phyloP scores from a whole-genome alignment of 176 grass and related monocot genomes.

The Dactylis glomerata region DNA sequence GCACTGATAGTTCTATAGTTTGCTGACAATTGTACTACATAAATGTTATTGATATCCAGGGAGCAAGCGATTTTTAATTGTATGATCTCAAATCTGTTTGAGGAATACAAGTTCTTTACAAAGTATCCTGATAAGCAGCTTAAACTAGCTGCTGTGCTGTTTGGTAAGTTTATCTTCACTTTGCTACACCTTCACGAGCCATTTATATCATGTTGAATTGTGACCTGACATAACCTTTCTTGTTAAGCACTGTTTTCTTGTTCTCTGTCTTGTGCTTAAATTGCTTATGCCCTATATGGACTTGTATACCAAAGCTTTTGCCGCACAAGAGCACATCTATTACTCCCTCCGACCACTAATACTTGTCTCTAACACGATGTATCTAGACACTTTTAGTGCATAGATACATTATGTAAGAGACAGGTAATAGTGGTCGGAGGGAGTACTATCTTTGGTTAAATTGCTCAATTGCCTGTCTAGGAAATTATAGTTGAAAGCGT shows the following conservation, averaged over 20 bases:
- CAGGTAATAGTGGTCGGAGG: too few species aligned
- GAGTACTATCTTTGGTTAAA: background rate
- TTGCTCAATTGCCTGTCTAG: background rate
- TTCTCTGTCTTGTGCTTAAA: conserved; percentile 3
- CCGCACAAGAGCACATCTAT: background rate
- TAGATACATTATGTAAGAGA: too few species aligned
- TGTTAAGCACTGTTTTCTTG: background rate
- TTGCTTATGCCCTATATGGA: background rate
- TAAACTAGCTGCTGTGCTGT: conserved; percentile 66
- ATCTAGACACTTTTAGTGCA: too few species aligned
- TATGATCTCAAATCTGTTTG: conserved; percentile 83
- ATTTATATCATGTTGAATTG: background rate
- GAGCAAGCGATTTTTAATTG: conserved; percentile 56
- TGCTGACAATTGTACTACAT: conserved; percentile 4
- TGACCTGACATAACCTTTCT: background rate
- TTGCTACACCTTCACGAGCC: background rate
- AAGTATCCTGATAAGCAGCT: conserved; percentile 82
- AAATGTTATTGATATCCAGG: conserved; percentile 39
- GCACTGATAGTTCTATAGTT: background rate
- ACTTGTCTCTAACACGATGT: too few species aligned
- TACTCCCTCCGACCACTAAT: too few species aligned
- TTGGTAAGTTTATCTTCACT: conserved; percentile 51
- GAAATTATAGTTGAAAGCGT: background rate
- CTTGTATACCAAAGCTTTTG: background rate
- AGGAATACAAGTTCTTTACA: conserved; percentile 86